Conservation (phyloP, 2,329 filamentous ascomycete species). For the Niveomyces coronatus region DNA sequence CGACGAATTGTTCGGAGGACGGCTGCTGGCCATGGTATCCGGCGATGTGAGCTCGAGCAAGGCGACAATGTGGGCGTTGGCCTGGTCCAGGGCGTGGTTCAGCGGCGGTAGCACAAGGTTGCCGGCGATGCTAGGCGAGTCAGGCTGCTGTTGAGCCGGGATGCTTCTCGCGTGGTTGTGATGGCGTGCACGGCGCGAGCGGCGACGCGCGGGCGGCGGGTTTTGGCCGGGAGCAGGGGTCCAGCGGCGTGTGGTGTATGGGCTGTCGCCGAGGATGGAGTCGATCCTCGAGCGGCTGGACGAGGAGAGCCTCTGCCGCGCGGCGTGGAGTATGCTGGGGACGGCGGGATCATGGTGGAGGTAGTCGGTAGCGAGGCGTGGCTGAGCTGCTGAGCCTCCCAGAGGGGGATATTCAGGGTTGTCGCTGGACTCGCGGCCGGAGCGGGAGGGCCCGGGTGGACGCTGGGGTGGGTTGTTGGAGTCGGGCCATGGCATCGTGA, state of each 20-base stretch:
- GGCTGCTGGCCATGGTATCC: conserved; percentile 18
- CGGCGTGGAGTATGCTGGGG: conserved; percentile 1
- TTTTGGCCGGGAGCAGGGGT: not conserved
- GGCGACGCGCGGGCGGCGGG: too few species aligned
- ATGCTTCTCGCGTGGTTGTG: too few species aligned
- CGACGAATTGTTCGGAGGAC: conserved; percentile 14
- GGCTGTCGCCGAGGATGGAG: conserved; percentile 5
- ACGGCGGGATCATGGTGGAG: not conserved
- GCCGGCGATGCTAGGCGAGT: too few species aligned
- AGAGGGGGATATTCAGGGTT: not conserved
- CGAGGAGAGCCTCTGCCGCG: not conserved
- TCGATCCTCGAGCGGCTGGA: conserved; percentile 4
- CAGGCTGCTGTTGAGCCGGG: too few species aligned
- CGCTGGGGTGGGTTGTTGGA: conserved; percentile 1
- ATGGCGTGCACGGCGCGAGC: too few species aligned
- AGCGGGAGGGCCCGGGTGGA: not conserved
- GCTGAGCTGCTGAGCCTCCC: not conserved
- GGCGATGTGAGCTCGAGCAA: conserved; percentile 30
- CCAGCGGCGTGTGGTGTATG: conserved; percentile 8
- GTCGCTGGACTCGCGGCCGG: not conserved
- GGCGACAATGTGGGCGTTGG: conserved; percentile 33
- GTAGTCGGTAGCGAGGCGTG: too few species aligned
- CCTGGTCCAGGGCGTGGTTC: conserved; percentile 29
- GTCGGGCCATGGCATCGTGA: conserved; percentile 5
- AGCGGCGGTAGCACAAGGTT: conserved; percentile 30